Conservation (phyloP, 768 basidiomycete genomes). For the Baorangia bicolor region DNA sequence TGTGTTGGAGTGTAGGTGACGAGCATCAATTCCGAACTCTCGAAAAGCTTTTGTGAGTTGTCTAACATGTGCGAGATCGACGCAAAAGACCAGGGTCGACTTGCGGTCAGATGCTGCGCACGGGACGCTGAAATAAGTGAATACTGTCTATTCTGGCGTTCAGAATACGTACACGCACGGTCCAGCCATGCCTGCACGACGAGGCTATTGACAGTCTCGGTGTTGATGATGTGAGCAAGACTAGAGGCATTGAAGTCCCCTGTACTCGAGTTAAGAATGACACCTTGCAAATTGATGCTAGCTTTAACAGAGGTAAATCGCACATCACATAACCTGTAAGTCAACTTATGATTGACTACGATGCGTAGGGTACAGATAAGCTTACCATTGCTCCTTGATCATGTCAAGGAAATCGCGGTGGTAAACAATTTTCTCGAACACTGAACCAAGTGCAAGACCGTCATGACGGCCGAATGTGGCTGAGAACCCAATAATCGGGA, state of each 20-base stretch:
- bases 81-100: slow-evolving; percentile 92
- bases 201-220: slow-evolving; percentile 69
- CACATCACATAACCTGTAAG: slow-evolving; percentile 74
- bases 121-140: neutral
- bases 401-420: slow-evolving; percentile 89
- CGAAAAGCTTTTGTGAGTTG: slow-evolving; percentile 74
- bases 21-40: slow-evolving; percentile 76
- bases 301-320: slow-evolving; percentile 83
- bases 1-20: slow-evolving; percentile 73
- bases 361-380: neutral
- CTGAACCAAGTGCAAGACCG: slow-evolving; percentile 80
- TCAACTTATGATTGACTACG: neutral
- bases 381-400: slow-evolving; percentile 88
- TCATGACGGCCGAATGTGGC: slow-evolving; percentile 95
- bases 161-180: slow-evolving; percentile 58
- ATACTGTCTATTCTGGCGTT: neutral
- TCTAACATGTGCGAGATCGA: slow-evolving; percentile 77
- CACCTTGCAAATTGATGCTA: slow-evolving; percentile 63
- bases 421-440: slow-evolving; percentile 91
- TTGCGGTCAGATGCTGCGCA: slow-evolving; percentile 52
- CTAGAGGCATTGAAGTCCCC: slow-evolving; percentile 84
- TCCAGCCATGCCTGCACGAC: slow-evolving; percentile 86
- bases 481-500: slow-evolving; percentile 91
- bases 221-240: slow-evolving; percentile 82
- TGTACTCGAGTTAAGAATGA: slow-evolving; percentile 60